Evolutionary conservation across 2,329 filamentous ascomycete species (phyloP), one percentile per base, ranked within the genome.

Genomic region (Penicillium sp.): DNA sequence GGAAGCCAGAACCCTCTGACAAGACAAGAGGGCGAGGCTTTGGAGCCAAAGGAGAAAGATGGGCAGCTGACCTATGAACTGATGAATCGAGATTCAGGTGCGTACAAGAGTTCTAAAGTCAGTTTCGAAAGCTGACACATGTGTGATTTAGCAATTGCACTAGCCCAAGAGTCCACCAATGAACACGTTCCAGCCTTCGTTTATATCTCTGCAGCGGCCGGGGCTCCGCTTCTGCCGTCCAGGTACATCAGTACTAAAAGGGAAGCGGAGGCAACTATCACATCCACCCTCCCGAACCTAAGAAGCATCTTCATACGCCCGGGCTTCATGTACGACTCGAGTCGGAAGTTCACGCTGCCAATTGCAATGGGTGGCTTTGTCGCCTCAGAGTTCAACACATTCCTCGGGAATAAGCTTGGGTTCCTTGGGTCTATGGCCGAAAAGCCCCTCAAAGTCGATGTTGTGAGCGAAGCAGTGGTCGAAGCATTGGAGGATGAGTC

Each of bases 181-280:
- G 84, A 85, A 57, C 80, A 84, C 35, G 87, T 88, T 14, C 76
- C 81, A 17, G 84, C 86, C 0, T 97, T 96, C 71, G 85, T 88
- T 57, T 97, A 91, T 78, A 88, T 99, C 58, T 96, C 91, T 35
- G 94, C 94, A 2, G 89, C 91, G 0, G 90, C 82, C 1, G 93
- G 91, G 4, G 90, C 91, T 1, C 92, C 93, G 0, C 82, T 96
- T 33, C 80, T 99, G 58, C 94, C 94, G 0, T 76, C 80, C 9
- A 82, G 94, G 65, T 99, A 99, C 75, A 90, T 99, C 66, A 84
- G 82, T 36, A 97, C 93, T 14, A 99, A 99, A 77, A 81, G 94
- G 60, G 90, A 96, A 71, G 94, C 94, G 8, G 94, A 99, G 76
- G 82, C 80, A 55, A 82, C 85, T 26, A 90, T 97, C 65, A 77